Conservation (phyloP, 441 rosid species). For the Euphorbia corollata region DNA sequence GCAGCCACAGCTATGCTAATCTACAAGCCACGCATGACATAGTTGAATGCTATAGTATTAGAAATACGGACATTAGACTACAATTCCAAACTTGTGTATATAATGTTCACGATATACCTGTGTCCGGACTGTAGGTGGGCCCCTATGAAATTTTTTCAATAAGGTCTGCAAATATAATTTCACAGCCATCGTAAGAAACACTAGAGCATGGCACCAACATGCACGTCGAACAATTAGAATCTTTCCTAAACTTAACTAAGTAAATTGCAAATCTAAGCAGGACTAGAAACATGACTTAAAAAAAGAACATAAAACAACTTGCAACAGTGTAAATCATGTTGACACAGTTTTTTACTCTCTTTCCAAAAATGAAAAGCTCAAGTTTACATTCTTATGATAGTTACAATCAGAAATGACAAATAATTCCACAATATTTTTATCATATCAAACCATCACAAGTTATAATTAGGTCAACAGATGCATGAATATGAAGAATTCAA, state of each 20-base stretch:
- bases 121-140: slow-evolving; percentile 94
- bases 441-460: background rate
- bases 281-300: background rate
- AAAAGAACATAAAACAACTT: background rate
- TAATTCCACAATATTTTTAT: background rate
- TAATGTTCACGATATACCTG: slow-evolving; percentile 42
- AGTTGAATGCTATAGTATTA: slow-evolving; percentile 20
- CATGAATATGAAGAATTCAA: background rate
- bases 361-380: background rate
- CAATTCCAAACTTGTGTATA: slow-evolving; percentile 3
- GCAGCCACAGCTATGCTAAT: slow-evolving; percentile 98
- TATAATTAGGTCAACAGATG: background rate
- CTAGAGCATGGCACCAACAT: slow-evolving; percentile 2
- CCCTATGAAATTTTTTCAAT: slow-evolving; percentile 83
- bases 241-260: background rate
- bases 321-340: background rate
- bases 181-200: slow-evolving; percentile 15
- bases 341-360: background rate
- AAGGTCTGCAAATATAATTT: slow-evolving; percentile 60
- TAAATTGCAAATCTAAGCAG: slow-evolving; percentile 3
- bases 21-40: slow-evolving; percentile 37
- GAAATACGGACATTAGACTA: slow-evolving; percentile 7
- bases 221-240: slow-evolving; percentile 7
- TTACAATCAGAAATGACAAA: background rate
- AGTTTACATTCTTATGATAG: background rate